Conservation (phyloP, 495 filamentous ascomycete genomes). For the Xylaria nigripes region DNA sequence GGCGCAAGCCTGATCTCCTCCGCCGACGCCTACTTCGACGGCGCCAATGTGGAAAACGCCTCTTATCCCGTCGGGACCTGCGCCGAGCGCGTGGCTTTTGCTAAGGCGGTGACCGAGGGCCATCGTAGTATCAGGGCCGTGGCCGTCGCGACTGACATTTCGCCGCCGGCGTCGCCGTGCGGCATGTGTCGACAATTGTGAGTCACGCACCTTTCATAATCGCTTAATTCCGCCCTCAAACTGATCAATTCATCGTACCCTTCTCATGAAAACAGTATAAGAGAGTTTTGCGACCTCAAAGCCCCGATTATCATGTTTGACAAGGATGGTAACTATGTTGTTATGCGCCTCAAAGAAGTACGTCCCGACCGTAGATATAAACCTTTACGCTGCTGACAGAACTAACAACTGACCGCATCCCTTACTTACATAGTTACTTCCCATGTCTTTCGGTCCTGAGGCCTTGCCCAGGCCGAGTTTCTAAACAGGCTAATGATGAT, state of each 20-base stretch:
- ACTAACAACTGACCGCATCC: neutral
- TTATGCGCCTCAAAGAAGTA: conserved; percentile 70
- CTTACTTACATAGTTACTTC: conserved; percentile 49
- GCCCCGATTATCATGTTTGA: conserved; percentile 91
- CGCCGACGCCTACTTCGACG: conserved; percentile 53
- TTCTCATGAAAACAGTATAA: conserved; percentile 47
- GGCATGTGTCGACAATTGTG: conserved; percentile 61
- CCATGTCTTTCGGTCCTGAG: conserved; percentile 65
- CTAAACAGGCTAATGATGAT: neutral
- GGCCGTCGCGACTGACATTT: conserved; percentile 76
- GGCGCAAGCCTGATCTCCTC: conserved; percentile 69
- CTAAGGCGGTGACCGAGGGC: conserved; percentile 66
- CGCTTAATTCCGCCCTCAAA: neutral
- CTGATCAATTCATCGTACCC: neutral
- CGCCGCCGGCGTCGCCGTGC: conserved; percentile 61
- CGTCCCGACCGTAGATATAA: too few species aligned
- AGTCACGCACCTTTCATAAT: conserved; percentile 13
- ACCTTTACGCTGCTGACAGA: too few species aligned
- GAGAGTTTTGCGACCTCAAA: conserved; percentile 61
- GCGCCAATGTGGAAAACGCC: conserved; percentile 93
- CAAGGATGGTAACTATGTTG: conserved; percentile 54
- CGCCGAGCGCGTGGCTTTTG: conserved; percentile 83
- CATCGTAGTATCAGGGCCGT: conserved; percentile 68
- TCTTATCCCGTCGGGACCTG: conserved; percentile 87
- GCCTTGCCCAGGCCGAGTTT: conserved; percentile 34